These are phyloP conservation scores for Vitis hybrid DNA, from an alignment of 177 flowering plant genomes.

Conservation along the genomic window DNA sequence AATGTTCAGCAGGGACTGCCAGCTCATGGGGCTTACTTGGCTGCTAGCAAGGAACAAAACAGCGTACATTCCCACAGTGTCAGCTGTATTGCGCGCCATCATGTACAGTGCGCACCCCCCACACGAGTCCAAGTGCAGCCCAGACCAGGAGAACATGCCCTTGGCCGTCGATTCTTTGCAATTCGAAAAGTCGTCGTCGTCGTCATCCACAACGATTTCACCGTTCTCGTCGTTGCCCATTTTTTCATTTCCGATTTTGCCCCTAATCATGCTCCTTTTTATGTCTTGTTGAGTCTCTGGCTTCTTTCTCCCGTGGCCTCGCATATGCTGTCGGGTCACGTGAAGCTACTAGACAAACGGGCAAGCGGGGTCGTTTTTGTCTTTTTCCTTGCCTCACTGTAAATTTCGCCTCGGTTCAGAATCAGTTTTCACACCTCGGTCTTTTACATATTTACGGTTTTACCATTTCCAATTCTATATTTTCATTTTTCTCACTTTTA, in stretches of 20 bases:
- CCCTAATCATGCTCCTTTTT: slow-evolving; percentile 32
- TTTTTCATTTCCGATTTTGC: slow-evolving; percentile 33
- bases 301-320: not conserved
- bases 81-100: slow-evolving; percentile 92
- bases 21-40: slow-evolving; percentile 99
- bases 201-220: slow-evolving; percentile 19
- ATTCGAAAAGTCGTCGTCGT: slow-evolving; percentile 46
- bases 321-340: slow-evolving; percentile 29
- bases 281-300: slow-evolving; percentile 10
- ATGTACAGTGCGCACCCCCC: slow-evolving; percentile 91
- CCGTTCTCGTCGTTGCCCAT: not conserved
- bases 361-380: slow-evolving; percentile 30
- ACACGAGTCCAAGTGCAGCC: slow-evolving; percentile 78
- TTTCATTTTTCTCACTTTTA: no score
- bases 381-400: slow-evolving; percentile 35
- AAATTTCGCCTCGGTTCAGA: slow-evolving; percentile 24
- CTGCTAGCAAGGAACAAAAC: slow-evolving; percentile 89
- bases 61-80: slow-evolving; percentile 94
- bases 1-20: slow-evolving; percentile 87
- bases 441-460: no score
- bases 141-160: slow-evolving; percentile 99
- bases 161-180: slow-evolving; percentile 94
- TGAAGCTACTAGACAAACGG: slow-evolving; percentile 49
- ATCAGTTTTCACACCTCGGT: slow-evolving; percentile 1
- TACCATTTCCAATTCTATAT: no score